Evolutionary conservation across 2,329 filamentous ascomycete species (phyloP), one percentile per base, ranked within the genome.

Genomic region (Tolypocladium ovalisporum): DNA sequence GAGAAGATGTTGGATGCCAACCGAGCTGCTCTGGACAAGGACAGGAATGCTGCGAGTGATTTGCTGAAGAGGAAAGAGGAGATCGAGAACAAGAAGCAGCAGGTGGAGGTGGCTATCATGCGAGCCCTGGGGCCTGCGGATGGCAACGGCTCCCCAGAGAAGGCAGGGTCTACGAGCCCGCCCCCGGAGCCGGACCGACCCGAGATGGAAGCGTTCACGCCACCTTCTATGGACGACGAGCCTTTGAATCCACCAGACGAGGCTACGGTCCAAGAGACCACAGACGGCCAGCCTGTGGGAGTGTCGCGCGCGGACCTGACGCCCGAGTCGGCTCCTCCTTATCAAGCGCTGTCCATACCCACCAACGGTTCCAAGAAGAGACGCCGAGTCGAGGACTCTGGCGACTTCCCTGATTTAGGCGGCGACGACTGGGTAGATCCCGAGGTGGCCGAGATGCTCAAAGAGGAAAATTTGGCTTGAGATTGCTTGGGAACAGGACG

Each of bases 101-200:
- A 94, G 53, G 91, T 99, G 9, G 94, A 99, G 71, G 84, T 93
- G 62, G 87, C 84, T 54, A 97, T 99, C 63, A 90, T 99, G 81
- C 84, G 88, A 55, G 90, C 89, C 10, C 80, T 96, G 27, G 84
- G 85, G 17, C 81, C 83, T 1, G 80, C 85, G 10, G 79, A 82
- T 58, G 74, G 76, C 24, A 73, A 76, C 52, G 71, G 72, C 10
- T 76, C 82, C 12, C 73, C 77, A 4, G 75, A 77, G 3, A 75
- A 76, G 10, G 71, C 76, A 54, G 67, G 77, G 39, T 72, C 71
- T n/a, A 73, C 72, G 40, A 79, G 72, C 60, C 75, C 76, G 4
- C 71, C 71, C 17, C 71, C 78, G 32, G 88, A 90, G 62, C 83
- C 83, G 15, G 84, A 85, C 60, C 85, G 90, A 37, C 92, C 93